Base-by-base conservation (phyloP, 257 asterid genomes). In the Catharanthus roseus region DNA sequence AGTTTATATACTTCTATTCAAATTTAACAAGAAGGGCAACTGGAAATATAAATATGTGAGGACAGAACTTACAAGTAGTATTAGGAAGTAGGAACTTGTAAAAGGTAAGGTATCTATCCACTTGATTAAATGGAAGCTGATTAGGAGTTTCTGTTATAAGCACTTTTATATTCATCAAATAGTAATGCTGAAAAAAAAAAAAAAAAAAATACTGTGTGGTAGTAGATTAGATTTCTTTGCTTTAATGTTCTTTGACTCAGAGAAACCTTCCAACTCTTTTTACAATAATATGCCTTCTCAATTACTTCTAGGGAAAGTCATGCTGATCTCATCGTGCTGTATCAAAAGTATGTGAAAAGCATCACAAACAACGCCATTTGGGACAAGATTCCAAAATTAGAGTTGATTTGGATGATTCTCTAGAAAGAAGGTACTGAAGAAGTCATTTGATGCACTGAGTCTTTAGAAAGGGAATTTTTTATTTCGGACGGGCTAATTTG, bases 361-460 rank as follows among this genome's bases (percentile, higher is more conserved):
- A 82, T 89, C 79, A 58, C 83, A 36, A 77, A 78, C 70, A 87
- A 75, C 87, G 75, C 88, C 95, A 60, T 79, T 86, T 34, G 97
- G 97, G 74, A 85, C 93, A 64, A 83, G 95, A 81, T 91, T 95
- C n/a, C 85, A 88, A 88, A 82, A 84, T 89, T 92, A 82, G 85
- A 84, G 83, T 89, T 54, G 95, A 91, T 85, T 65, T 91, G 78
- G 99, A 95, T 50, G 97, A 91, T 84, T 86, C 97, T 82, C 92
- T 96, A 0, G 97, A 92, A 67, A 91, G 95, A 87, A 91, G 96
- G 99, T 91, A 33, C 55, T 31, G 6, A 54, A 33, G 65, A 58
- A 53, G 23, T 69, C 51, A 56, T 29, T 72, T 34, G 53, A 39
- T 57, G 45, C 53, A 63, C 28, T n/a, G 23, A 11, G 58, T 69